These are phyloP conservation scores for Tricladium varicosporioides DNA, from an alignment of 2,329 filamentous ascomycete genomes.

Conservation along the genomic window DNA sequence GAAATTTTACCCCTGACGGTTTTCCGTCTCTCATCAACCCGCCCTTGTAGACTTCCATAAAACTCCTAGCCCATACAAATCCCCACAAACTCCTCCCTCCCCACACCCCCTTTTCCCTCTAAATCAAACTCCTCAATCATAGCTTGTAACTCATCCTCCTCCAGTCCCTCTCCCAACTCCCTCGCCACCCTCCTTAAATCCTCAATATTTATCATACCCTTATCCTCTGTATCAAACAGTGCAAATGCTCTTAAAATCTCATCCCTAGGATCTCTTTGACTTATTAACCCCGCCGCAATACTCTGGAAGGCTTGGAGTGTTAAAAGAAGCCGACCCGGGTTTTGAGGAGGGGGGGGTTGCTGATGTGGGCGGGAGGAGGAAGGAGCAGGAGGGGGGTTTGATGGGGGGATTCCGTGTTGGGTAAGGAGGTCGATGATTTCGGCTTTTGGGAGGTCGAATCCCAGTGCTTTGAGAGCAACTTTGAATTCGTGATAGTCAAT, in stretches of 20 bases:
- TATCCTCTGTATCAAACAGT: constrained; percentile 89
- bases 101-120: constrained; percentile 81
- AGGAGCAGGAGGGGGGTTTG: constrained; percentile 49
- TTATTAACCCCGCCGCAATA: constrained; percentile 77
- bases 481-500: constrained; percentile 99
- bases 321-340: constrained; percentile 55
- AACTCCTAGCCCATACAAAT: constrained; percentile 33
- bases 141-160: constrained; percentile 86
- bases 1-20: not conserved
- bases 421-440: constrained; percentile 82
- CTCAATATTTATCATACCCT: constrained; percentile 85
- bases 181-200: constrained; percentile 85
- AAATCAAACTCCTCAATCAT: constrained; percentile 99
- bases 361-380: constrained; percentile 50
- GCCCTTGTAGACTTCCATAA: too few relatives aligned
- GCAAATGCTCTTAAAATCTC: constrained; percentile 90
- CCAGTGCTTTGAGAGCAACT: constrained; percentile 91
- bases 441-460: constrained; percentile 84
- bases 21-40: not conserved
- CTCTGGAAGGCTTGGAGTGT: constrained; percentile 70
- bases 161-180: constrained; percentile 87
- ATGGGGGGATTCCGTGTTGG: constrained; percentile 72
- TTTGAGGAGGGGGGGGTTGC: constrained; percentile 54
- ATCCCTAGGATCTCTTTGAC: constrained; percentile 80
- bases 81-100: constrained; percentile 61